Percentiles rank a stretch among this genome's conserved stretches.
These are phyloP conservation scores for Orbilia blumenaviensis DNA, from an alignment of 2,329 filamentous ascomycete genomes.

Conservation along the genomic window DNA sequence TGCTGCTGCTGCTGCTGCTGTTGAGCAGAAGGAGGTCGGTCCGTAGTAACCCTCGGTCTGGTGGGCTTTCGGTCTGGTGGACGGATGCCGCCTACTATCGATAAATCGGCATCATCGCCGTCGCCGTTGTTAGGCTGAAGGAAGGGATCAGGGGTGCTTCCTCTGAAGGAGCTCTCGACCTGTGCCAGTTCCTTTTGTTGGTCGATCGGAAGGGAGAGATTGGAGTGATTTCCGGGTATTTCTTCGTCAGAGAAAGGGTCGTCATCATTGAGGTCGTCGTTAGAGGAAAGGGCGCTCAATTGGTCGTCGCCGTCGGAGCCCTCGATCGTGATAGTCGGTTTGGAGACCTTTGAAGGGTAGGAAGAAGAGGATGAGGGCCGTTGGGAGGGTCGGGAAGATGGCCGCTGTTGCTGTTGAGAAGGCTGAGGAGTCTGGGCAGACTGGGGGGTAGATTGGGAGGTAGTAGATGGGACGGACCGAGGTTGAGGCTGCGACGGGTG, in stretches of 20 bases:
- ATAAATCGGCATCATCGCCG: constrained; percentile 42
- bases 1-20: neutral
- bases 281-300: constrained; percentile 26
- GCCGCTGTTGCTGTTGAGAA: neutral
- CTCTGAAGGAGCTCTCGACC: constrained; percentile 47
- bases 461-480: neutral
- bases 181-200: constrained; percentile 49
- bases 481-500: constrained; percentile 1
- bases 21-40: neutral
- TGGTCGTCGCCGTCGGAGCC: constrained; percentile 23
- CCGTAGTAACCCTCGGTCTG: constrained; percentile 14
- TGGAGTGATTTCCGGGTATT: constrained; percentile 32
- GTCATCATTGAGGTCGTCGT: constrained; percentile 19
- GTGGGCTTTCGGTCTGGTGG: constrained; percentile 25
- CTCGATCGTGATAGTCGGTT: constrained; percentile 7
- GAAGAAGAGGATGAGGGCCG: neutral
- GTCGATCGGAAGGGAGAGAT: constrained; percentile 43
- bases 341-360: constrained; percentile 11
- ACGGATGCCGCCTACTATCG: constrained; percentile 49
- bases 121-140: constrained; percentile 20
- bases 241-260: constrained; percentile 33
- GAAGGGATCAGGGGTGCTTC: constrained; percentile 48
- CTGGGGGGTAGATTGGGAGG: neutral
- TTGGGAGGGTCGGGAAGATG: too few species aligned
- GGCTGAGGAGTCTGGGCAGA: neutral